Base-by-base conservation (phyloP, 495 filamentous ascomycete genomes). In the Hypoxylon intermedium region DNA sequence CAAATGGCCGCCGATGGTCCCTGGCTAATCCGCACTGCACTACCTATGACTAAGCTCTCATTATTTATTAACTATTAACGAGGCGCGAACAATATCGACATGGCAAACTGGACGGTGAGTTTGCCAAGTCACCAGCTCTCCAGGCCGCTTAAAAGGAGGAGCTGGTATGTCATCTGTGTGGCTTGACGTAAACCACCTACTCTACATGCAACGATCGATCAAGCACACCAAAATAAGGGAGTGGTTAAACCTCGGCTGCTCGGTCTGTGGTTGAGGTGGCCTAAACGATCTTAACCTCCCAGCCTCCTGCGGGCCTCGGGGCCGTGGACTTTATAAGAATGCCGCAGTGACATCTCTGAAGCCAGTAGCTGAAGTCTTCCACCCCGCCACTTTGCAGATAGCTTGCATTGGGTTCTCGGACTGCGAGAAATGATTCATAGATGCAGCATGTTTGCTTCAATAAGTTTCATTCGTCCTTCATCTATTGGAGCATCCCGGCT, bases 391-490 rank as follows among this genome's bases (percentile, higher is more conserved):
- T 54, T 11, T 53, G 43, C 54, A 53, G 45, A 38, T 24, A 28
- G 40, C 55, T 55, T 28, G 50, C 44, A 40, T 52, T 46, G 40
- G 13, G 49, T 49, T 55, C 20, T 56, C 45, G 47, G 46, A 26
- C 37, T 31, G 33, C 34, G 40, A 56, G 53, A 51, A 43, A 50
- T 60, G 45, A 60, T 52, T 65, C 52, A 44, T 12, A 37, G 45
- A 26, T 55, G 51, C 56, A 37, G 51, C 16, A 60, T 20, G 46
- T 58, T 58, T 46, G 47, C 45, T 56, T 45, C 9, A 36, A 40
- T 50, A 23, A 24, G 40, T 46, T 55, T 49, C 44, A 44, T 65
- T 65, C 50, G 50, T 65, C 49, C 44, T 44, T 15, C 40, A 7
- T 47, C 9, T 19, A 53, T 60, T 56, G 45, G 50, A 40, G 23